A percentile compares a stretch with the other conserved stretches of the same genome.
phyloP scores from a whole-genome alignment of 1,284 basidiomycete genomes.

The Pseudozyma pruni region DNA sequence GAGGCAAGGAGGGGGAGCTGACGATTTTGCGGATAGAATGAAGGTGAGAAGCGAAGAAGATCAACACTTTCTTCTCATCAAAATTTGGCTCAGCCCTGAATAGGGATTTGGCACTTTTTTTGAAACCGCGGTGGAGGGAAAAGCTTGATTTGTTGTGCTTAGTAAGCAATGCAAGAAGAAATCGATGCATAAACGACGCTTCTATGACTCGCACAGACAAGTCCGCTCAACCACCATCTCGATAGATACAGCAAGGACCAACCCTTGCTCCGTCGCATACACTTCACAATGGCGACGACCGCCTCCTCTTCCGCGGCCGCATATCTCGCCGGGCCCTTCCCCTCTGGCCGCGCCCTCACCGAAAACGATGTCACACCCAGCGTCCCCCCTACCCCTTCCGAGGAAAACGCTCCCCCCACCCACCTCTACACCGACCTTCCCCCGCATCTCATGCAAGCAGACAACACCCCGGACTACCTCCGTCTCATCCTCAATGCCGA shows the following conservation, averaged over 20 bases:
- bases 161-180: slow-evolving; percentile 17
- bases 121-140: background rate
- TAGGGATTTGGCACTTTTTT: slow-evolving; percentile 17
- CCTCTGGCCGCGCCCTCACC: slow-evolving; percentile 40
- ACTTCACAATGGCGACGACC: slow-evolving; percentile 5
- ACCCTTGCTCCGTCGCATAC: background rate
- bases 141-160: slow-evolving; percentile 1
- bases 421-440: slow-evolving; percentile 76
- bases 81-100: background rate
- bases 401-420: slow-evolving; percentile 20
- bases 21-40: too few relatives aligned
- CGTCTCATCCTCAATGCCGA: slow-evolving; percentile 90
- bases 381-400: slow-evolving; percentile 31
- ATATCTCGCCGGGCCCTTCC: slow-evolving; percentile 45
- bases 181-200: background rate
- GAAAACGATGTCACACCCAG: slow-evolving; percentile 30
- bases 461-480: slow-evolving; percentile 89
- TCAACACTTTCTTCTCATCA: slow-evolving; percentile 6
- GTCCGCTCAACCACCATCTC: background rate
- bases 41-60: too few relatives aligned
- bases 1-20: background rate
- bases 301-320: slow-evolving; percentile 23
- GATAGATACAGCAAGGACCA: too few relatives aligned
- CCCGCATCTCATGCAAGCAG: slow-evolving; percentile 76
- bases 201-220: slow-evolving; percentile 2